Conservation (phyloP, 1,284 basidiomycete species). For the Cryptococcus sp. region DNA sequence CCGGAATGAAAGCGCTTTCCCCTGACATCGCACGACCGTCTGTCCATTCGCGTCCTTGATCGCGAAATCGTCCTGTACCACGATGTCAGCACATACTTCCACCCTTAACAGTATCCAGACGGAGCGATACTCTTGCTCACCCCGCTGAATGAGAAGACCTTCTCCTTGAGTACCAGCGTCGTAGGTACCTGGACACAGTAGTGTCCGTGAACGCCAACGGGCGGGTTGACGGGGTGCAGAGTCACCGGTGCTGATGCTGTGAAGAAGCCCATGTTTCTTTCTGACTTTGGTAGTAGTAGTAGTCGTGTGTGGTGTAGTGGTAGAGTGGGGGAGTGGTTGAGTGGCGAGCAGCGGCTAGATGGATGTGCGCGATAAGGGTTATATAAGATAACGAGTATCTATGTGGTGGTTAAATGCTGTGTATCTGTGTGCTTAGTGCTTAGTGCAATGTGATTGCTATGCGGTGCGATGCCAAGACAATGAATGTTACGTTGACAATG, state of each 20-base stretch:
- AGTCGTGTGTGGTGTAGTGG: too few species aligned
- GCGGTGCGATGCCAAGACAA: background rate
- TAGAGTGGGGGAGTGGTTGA: too few species aligned
- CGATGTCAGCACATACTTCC: constrained; percentile 1
- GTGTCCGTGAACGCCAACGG: constrained; percentile 39
- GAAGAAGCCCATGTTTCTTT: constrained; percentile 38
- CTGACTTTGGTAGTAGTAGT: too few species aligned
- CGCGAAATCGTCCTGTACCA: constrained; percentile 41
- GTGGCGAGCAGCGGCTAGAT: too few species aligned
- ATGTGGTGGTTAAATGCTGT: too few species aligned
- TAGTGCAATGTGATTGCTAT: too few species aligned
- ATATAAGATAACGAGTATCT: too few species aligned
- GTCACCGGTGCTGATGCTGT: constrained; percentile 20
- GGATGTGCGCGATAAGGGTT: too few species aligned
- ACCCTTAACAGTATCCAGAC: background rate
- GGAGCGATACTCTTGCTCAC: constrained; percentile 27
- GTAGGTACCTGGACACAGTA: constrained; percentile 37
- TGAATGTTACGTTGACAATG: too few species aligned
- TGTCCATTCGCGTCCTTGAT: constrained; percentile 45
- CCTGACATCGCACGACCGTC: constrained; percentile 39
- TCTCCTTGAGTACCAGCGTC: constrained; percentile 48
- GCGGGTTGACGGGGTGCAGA: constrained; percentile 43
- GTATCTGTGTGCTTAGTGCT: too few species aligned
- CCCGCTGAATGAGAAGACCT: constrained; percentile 45
- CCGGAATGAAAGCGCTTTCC: constrained; percentile 39